Evolutionary conservation across 352 stramenopile genomes (phyloP), one percentile per base, ranked within the genome.

Genomic region (Salisapilia sapeloensis): DNA sequence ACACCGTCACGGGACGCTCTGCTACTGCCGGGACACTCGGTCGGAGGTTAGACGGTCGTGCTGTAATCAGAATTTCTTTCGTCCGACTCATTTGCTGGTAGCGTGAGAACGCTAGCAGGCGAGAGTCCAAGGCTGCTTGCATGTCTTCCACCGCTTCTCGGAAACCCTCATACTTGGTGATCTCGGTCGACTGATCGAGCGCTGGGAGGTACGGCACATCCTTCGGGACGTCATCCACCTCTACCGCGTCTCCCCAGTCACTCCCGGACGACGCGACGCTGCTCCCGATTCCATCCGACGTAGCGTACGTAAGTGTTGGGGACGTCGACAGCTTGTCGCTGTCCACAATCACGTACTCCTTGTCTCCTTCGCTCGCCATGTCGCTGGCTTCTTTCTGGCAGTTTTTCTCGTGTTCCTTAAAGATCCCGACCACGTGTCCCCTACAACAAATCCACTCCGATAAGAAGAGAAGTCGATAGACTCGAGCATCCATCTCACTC

Each of bases 111-210:
- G 72, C 70, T 26, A 87, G 31, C 18, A 87, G 50, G 22, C 71
- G 71, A 27, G 71, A 81, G 45, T 86, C 74, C 24, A 86, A 51
- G 18, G 62, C 58, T 28, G 66, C 60, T 37, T 90, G 74, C 19
- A 61, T 70, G 24, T 70, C 64, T 30, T 67, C 60, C 18, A 86
- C 72, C 12, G 71, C 72, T 21, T 85, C 74, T 25, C 55, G 69
- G 35, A 82, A 90, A 31, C 72, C 74, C 16, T 86, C 74, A 29
- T 71, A 53, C 41, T 80, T 76, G 29, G 63, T 86, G 48, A 90
- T 86, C 56, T 90, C 52, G 10, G 67, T 86, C n/a, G 74, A 90
- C 25, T 70, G 67, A 33, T 85, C 70, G 14, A 90, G 51, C 36
- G 63, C 64, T 5, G 72, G 72, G 11, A 84, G 48, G 43, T 78